Base-by-base conservation (phyloP, 805 yeast genomes). In the Candida pseudofarinosa region DNA sequence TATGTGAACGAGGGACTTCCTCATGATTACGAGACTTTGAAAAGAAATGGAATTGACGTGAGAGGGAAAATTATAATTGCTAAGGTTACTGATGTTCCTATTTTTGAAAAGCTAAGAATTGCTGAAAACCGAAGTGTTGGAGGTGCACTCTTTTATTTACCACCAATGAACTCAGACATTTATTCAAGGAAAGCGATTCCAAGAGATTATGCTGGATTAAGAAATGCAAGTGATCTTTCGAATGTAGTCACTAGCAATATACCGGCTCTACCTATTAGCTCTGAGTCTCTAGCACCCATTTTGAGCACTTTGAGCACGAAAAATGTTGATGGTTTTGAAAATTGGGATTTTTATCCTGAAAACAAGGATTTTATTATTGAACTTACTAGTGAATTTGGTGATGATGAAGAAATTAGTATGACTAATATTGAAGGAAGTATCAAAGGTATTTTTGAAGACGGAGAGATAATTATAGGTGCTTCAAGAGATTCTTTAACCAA, bases 391-490 rank as follows among this genome's bases (percentile, higher is more conserved):
- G 19, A 30, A 3, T 62, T 62, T 44, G 41, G 38, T 3, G 18
- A 37, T 5, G 14, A 37, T 2, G 28, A 35, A 4, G 39, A 33
- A 15, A 45, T 60, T 14, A 52, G 50, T 19, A 37, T 62, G 7
- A 59, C 62, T 12, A 68, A 67, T 44, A 47, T 69, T 1, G 55
- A 66, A 12, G 69, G 67, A 0, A 38, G 58, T 2, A 43, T 69
- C 5, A 54, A 61, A 14, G 74, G 74, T 1, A 62, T 69, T 3
- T 52, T 68, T 35, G 59, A 60, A 41, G 76, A 69, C 44, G 71
- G 71, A 4, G 68, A 58, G 30, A 57, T 70, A 8, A 53, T 70
- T 3, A 63, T 70, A 41, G 76, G 74, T 0, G 68, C 71, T 3
- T 53, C 64, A 3, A 52, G 74, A 40, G 76, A 70, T 41, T 56